Base-by-base conservation (phyloP, 768 basidiomycete species). In the Suillus subalutaceus region DNA sequence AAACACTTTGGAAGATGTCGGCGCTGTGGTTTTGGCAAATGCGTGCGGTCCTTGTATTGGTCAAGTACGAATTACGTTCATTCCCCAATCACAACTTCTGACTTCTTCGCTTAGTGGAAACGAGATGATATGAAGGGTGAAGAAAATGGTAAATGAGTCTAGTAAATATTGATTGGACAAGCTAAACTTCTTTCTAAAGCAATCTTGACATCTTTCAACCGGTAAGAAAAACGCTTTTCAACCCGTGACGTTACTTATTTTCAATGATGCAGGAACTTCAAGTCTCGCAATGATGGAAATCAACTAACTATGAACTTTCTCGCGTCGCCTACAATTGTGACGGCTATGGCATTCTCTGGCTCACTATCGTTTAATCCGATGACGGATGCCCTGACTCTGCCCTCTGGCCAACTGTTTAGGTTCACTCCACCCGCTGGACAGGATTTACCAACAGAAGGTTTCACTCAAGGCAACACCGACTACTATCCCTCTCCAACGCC, bases 41-140 rank as follows among this genome's bases (percentile, higher is more conserved):
- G 97, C 97, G 4, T 99, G 97, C 71, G 97, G 97, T 62, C 97
- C 97, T 32, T 99, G 97, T 75, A 99, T 99, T 71, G 97, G 97
- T 56, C 97, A 98, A 80, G 92, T 90, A 70, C 41, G 81, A 69
- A 56, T 18, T 35, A 55, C 43, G 18, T 40, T 48, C 16, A 68
- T 26, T 58, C 35, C 43, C 63, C 30, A 37, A 9, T 53, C 32
- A 9, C 58, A 56, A 61, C 32, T 16, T 37, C 50, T 66, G 55
- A 62, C 67, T 69, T 32, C 68, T 41, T 66, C 63, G 35, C 66
- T 13, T 63, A 94, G 88, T 99, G 97, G 97, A 95, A 98, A 75
- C 88, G 97, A 35, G 88, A 90, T 55, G 95, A 94, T 69, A 89
- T 90, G 73, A 86, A 92, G 73, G 90, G 86, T 55, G 92, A 97